phyloP scores from a whole-genome alignment of 176 grass and related monocot genomes.

The Aechmea fasciata region DNA sequence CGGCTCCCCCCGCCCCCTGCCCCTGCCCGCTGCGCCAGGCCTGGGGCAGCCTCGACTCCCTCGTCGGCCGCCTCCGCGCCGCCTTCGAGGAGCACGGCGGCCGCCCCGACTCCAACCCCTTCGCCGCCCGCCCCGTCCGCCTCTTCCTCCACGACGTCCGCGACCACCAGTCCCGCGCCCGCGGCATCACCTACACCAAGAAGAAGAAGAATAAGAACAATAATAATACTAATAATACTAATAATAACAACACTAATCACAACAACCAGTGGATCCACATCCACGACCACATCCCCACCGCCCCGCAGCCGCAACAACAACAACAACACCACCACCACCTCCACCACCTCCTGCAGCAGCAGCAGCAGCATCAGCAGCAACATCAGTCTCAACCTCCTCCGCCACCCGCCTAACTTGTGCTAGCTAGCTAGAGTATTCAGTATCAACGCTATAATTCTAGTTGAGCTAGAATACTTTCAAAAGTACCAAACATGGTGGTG shows the following conservation, averaged over 20 bases:
- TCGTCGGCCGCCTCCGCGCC: conserved; percentile 72
- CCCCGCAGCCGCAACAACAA: conserved; percentile 15
- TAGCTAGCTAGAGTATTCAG: no score
- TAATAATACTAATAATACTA: no score
- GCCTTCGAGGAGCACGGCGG: conserved; percentile 93
- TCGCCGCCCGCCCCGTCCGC: conserved; percentile 75
- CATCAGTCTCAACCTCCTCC: background rate
- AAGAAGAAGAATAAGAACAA: conserved; percentile 79
- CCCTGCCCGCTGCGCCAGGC: conserved; percentile 89
- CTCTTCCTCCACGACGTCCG: conserved; percentile 93
- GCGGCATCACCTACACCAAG: conserved; percentile 93
- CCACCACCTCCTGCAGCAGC: conserved; percentile 10
- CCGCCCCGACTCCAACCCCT: conserved; percentile 74
- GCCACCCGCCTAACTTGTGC: no score
- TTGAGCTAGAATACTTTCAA: no score
- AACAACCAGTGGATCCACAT: no score
- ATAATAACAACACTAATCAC: no score
- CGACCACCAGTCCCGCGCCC: conserved; percentile 77
- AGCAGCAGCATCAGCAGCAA: conserved; percentile 10
- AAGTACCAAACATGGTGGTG: no score
- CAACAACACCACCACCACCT: background rate
- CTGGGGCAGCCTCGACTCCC: conserved; percentile 89
- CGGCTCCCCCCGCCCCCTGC: conserved; percentile 62
- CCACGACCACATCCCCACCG: background rate
- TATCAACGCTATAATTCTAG: no score